Conservation (phyloP, 2,329 filamentous ascomycete genomes). For the Ciborinia camelliae region DNA sequence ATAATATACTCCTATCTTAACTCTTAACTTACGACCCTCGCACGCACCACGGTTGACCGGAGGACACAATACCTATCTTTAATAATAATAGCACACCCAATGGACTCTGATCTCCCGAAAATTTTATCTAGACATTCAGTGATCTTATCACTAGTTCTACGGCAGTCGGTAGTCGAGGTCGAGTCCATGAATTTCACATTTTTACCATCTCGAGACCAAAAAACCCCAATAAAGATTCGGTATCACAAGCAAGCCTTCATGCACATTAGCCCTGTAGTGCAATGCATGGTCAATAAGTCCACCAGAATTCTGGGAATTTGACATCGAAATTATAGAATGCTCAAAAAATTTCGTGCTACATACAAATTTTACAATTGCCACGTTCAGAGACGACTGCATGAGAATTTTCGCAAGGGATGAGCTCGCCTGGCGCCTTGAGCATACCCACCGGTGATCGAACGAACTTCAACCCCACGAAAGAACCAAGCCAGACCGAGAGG, state of each 20-base stretch:
- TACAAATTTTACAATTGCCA: constrained; percentile 16
- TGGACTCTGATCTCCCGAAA: background rate
- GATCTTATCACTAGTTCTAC: background rate
- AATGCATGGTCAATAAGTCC: constrained; percentile 1
- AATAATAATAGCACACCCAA: background rate
- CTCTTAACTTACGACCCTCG: background rate
- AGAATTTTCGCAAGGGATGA: constrained; percentile 12
- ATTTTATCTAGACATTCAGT: background rate
- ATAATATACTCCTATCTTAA: constrained; percentile 4
- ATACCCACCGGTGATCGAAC: too few species aligned
- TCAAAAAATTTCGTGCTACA: constrained; percentile 14
- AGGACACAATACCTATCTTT: background rate
- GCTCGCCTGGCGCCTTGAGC: background rate
- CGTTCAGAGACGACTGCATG: constrained; percentile 22
- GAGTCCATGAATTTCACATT: background rate
- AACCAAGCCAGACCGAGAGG: background rate
- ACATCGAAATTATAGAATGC: background rate
- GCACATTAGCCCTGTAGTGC: constrained; percentile 9
- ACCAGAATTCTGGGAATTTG: constrained; percentile 1
- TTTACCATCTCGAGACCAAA: background rate
- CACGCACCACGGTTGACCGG: constrained; percentile 2
- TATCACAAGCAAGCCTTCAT: background rate
- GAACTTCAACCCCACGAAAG: constrained; percentile 9
- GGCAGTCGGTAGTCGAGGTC: background rate
- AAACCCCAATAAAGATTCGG: background rate